A percentile compares a stretch with the other conserved stretches of the same genome.
Conservation (phyloP, 2,329 filamentous ascomycete species). For the Septoria petroselini region DNA sequence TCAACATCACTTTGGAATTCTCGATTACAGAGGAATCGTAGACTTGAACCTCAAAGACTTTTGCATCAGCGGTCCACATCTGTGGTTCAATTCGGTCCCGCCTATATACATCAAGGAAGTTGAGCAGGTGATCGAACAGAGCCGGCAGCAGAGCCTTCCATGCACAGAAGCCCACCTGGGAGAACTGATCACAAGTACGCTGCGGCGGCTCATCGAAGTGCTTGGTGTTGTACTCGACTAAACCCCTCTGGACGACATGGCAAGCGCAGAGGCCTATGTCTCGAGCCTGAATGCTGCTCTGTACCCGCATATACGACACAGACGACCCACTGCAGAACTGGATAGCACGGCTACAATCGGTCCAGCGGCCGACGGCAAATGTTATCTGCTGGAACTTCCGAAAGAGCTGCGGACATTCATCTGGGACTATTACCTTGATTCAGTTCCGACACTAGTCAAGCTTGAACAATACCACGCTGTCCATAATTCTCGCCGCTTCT, state of each 20-base stretch:
- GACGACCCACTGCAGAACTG: not conserved
- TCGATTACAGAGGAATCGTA: slow-evolving; percentile 20
- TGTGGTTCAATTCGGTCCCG: slow-evolving; percentile 19
- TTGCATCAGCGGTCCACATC: slow-evolving; percentile 12
- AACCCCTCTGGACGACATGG: not conserved
- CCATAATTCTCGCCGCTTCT: slow-evolving; percentile 8
- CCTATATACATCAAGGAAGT: slow-evolving; percentile 17
- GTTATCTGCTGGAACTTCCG: slow-evolving; percentile 7
- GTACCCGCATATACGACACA: not conserved
- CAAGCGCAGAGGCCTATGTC: slow-evolving; percentile 6
- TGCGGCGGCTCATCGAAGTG: slow-evolving; percentile 15
- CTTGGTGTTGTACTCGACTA: slow-evolving; percentile 13
- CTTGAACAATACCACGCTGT: slow-evolving; percentile 16
- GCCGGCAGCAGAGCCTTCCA: not conserved
- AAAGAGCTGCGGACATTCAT: slow-evolving; percentile 14
- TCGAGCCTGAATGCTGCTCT: slow-evolving; percentile 7
- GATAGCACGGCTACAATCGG: not conserved
- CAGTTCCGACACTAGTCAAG: slow-evolving; percentile 18
- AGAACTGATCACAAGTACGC: slow-evolving; percentile 12
- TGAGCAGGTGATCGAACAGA: slow-evolving; percentile 9
- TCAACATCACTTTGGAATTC: slow-evolving; percentile 19
- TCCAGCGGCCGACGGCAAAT: not conserved
- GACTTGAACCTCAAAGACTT: slow-evolving; percentile 19
- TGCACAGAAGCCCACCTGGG: not conserved
- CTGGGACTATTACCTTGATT: slow-evolving; percentile 13